phyloP scores from a whole-genome alignment of 352 stramenopile genomes.

The Blastocystis sp. region DNA sequence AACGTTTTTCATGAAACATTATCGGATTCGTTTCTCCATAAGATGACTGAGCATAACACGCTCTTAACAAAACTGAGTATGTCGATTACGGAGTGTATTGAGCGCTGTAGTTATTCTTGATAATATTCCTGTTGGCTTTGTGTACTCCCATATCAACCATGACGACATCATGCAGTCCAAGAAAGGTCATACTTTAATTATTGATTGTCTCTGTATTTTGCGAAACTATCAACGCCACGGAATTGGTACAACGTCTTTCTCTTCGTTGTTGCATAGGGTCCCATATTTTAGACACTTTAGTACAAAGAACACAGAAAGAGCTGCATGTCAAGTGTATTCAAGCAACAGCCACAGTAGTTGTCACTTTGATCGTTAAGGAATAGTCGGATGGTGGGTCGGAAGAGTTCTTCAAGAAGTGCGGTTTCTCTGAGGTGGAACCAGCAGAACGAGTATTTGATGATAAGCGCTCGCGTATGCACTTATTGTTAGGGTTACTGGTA shows the following conservation, averaged over 20 bases:
- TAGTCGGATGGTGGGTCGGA: not conserved
- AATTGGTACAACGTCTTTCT: not conserved
- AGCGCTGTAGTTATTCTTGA: conserved; percentile 33
- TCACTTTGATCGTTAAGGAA: not conserved
- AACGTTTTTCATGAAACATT: not conserved
- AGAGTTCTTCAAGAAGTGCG: conserved; percentile 17
- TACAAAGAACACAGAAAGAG: not conserved
- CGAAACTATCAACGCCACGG: conserved; percentile 5
- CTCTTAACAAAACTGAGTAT: conserved; percentile 21
- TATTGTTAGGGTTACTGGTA: too few species aligned
- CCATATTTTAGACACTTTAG: not conserved
- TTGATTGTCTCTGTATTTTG: conserved; percentile 45
- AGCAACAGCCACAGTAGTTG: not conserved
- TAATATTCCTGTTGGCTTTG: conserved; percentile 47
- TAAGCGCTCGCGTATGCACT: too few species aligned
- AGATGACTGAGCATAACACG: not conserved
- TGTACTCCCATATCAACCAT: conserved; percentile 46
- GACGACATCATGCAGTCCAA: not conserved
- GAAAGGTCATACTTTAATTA: not conserved
- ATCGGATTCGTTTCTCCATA: conserved; percentile 21
- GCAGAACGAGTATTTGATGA: too few species aligned
- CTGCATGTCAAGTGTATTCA: not conserved
- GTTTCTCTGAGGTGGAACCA: not conserved
- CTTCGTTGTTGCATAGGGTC: not conserved
- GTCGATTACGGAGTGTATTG: not conserved